phyloP scores from a whole-genome alignment of 768 basidiomycete species.

The Phallus indusiatus region DNA sequence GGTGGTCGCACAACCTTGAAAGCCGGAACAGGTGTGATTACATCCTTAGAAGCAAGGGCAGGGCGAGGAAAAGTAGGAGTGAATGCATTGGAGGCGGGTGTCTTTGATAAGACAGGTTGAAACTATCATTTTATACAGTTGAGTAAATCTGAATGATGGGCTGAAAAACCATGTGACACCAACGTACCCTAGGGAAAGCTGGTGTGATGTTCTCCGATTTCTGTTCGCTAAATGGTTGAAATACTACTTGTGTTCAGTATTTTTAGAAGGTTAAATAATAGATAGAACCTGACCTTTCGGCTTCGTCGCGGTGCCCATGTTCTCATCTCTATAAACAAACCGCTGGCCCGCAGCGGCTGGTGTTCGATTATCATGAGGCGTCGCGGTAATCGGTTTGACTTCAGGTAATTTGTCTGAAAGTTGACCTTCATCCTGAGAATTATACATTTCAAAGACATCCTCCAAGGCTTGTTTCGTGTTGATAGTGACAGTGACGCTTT shows the following conservation, averaged over 20 bases:
- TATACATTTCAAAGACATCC: constrained; percentile 95
- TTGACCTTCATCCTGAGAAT: constrained; percentile 57
- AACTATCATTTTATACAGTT: constrained; percentile 35
- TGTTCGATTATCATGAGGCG: background rate
- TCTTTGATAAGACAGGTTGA: constrained; percentile 43
- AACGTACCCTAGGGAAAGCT: constrained; percentile 30
- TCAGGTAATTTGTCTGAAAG: constrained; percentile 26
- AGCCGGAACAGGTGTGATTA: constrained; percentile 8
- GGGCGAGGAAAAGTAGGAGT: constrained; percentile 18
- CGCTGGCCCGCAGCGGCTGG: background rate
- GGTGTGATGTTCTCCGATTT: constrained; percentile 34
- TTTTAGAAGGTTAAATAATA: background rate
- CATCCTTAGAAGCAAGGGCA: constrained; percentile 3
- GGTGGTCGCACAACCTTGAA: constrained; percentile 10
- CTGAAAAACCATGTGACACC: background rate
- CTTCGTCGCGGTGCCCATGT: constrained; percentile 21
- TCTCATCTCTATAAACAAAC: constrained; percentile 16
- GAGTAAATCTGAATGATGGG: background rate
- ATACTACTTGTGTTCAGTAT: constrained; percentile 27
- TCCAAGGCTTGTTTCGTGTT: constrained; percentile 93
- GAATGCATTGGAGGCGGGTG: constrained; percentile 31
- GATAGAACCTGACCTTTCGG: constrained; percentile 25
- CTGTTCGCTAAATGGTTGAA: constrained; percentile 66
- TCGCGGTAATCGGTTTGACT: background rate
- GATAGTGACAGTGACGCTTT: constrained; percentile 75